Conservation (phyloP, 345 rosid species). For the Gynandropsis gynandra region DNA sequence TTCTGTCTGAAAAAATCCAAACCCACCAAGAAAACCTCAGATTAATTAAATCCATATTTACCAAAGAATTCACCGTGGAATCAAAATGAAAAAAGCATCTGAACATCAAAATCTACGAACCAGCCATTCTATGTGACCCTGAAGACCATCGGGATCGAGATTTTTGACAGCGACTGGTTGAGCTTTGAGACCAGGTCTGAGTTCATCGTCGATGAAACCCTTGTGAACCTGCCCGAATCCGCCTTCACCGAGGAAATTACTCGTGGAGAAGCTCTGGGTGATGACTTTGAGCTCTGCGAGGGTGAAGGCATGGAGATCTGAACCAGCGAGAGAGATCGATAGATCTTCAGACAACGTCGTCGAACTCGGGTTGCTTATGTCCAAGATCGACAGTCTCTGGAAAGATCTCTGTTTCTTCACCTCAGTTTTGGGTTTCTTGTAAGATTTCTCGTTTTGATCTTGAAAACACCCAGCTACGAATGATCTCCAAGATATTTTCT, state of each 20-base stretch:
- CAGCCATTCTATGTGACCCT: slow-evolving; percentile 90
- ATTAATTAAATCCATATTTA: no score
- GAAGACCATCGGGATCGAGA: slow-evolving; percentile 66
- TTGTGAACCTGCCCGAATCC: slow-evolving; percentile 90
- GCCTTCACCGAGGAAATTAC: slow-evolving; percentile 76
- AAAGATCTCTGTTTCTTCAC: slow-evolving; percentile 43
- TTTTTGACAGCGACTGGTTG: slow-evolving; percentile 86
- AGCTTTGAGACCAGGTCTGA: slow-evolving; percentile 62
- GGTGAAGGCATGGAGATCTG: slow-evolving; percentile 66
- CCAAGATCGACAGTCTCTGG: slow-evolving; percentile 46
- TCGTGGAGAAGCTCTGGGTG: slow-evolving; percentile 65
- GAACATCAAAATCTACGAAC: slow-evolving; percentile 50
- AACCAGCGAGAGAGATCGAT: slow-evolving; percentile 72
- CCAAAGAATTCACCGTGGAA: no score
- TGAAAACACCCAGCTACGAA: slow-evolving; percentile 43
- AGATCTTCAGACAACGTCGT: slow-evolving; percentile 54
- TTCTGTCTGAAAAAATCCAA: slow-evolving; percentile 45
- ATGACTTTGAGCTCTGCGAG: slow-evolving; percentile 60
- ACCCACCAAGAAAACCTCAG: not conserved
- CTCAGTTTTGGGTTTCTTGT: slow-evolving; percentile 39
- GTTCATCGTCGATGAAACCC: slow-evolving; percentile 79
- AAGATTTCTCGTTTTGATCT: slow-evolving; percentile 10
- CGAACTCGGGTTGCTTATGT: slow-evolving; percentile 61
- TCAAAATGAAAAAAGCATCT: not conserved
- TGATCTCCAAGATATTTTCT: slow-evolving; percentile 47